Conservation (phyloP, 2,329 filamentous ascomycete species). For the Fusarium nodosum region DNA sequence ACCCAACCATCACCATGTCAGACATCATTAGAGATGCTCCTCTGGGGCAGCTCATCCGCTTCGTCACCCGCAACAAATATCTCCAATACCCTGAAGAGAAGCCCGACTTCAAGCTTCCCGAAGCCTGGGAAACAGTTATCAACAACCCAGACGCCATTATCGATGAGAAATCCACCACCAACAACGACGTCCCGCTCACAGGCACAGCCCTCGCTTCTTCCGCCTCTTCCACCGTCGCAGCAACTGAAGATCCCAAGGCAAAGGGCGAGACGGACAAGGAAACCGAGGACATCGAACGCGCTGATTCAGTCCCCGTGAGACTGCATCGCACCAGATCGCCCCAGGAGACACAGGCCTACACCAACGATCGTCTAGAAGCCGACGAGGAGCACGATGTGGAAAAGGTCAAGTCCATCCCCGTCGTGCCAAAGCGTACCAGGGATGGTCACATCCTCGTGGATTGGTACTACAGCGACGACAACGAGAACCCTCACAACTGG, state of each 20-base stretch:
- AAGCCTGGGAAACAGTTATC: conserved; percentile 54
- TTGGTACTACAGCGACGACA: conserved; percentile 68
- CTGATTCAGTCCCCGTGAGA: conserved; percentile 21
- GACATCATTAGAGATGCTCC: conserved; percentile 67
- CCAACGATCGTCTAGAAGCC: conserved; percentile 36
- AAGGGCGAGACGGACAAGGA: conserved; percentile 36
- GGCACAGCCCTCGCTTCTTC: conserved; percentile 40
- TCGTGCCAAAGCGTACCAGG: conserved; percentile 63
- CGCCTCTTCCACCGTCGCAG: conserved; percentile 44
- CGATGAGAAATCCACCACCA: conserved; percentile 28
- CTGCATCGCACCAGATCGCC: conserved; percentile 47
- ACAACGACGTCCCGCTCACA: conserved; percentile 23
- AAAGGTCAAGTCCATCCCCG: conserved; percentile 62
- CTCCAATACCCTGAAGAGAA: conserved; percentile 73
- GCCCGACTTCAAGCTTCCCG: conserved; percentile 66
- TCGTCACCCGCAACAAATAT: conserved; percentile 64
- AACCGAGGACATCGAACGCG: conserved; percentile 31
- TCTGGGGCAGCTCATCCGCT: conserved; percentile 70
- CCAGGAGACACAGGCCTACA: conserved; percentile 42
- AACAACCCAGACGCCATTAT: conserved; percentile 49
- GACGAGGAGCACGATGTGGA: conserved; percentile 57
- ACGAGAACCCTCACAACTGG: conserved; percentile 70
- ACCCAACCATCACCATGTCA: conserved; percentile 40
- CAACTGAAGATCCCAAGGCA: conserved; percentile 29
- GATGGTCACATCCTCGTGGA: conserved; percentile 67